Evolutionary conservation across 1,139 yeast genomes (phyloP).

Genomic region (Yamadazyma buinensis): DNA sequence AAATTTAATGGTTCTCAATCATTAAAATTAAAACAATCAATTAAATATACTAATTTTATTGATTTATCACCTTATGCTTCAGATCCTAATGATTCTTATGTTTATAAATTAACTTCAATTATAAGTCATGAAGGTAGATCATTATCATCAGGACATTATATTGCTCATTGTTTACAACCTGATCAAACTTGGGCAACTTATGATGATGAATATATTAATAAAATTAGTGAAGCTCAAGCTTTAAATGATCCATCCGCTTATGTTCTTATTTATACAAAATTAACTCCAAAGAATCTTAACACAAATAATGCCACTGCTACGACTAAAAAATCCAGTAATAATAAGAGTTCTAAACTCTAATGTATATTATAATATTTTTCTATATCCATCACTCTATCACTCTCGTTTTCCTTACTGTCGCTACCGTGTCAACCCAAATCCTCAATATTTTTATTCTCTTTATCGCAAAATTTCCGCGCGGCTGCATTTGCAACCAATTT

Average conservation of each 20-base stretch:
- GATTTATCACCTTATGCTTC: slow-evolving; percentile 68
- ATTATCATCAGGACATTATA: slow-evolving; percentile 88
- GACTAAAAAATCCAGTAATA: background rate
- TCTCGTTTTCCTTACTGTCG: too few species aligned
- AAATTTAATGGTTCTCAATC: slow-evolving; percentile 74
- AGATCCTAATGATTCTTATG: slow-evolving; percentile 39
- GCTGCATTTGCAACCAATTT: too few species aligned
- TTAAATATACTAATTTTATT: slow-evolving; percentile 71
- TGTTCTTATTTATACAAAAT: slow-evolving; percentile 75
- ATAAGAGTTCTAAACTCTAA: too few species aligned
- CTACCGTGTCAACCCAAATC: too few species aligned
- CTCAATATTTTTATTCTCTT: too few species aligned
- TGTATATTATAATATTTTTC: too few species aligned
- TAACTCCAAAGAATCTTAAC: slow-evolving; percentile 38
- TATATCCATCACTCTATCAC: too few species aligned
- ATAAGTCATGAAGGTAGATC: slow-evolving; percentile 95
- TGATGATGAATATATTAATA: slow-evolving; percentile 86
- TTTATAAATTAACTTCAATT: slow-evolving; percentile 77
- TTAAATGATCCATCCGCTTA: slow-evolving; percentile 85
- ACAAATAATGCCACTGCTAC: background rate
- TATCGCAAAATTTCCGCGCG: too few species aligned
- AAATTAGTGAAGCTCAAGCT: slow-evolving; percentile 68
- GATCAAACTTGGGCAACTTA: slow-evolving; percentile 90
- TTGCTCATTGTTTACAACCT: slow-evolving; percentile 88
- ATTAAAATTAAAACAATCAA: slow-evolving; percentile 84